phyloP scores from a whole-genome alignment of 129 eudicot genomes.

The Cynara cardunculus region DNA sequence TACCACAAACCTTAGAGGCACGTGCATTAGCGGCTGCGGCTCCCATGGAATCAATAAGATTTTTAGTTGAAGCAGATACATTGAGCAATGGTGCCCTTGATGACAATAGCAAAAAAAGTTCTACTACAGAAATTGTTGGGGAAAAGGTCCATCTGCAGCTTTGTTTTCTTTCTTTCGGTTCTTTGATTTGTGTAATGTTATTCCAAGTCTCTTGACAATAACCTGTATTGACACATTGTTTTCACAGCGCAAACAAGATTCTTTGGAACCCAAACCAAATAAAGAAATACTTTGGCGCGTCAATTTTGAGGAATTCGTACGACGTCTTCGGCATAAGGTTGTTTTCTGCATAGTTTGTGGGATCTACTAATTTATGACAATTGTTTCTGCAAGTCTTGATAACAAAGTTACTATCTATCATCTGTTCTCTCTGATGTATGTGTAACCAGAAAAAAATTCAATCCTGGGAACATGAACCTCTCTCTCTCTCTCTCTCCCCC shows the following conservation, averaged over 20 bases:
- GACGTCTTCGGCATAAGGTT: conserved; percentile 72
- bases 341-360: conserved; percentile 1
- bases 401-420: background rate
- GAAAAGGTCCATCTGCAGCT: conserved; percentile 55
- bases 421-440: background rate
- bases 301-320: conserved; percentile 79
- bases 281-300: conserved; percentile 90
- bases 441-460: background rate
- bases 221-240: conserved; percentile 8
- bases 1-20: conserved; percentile 49
- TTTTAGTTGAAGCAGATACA: conserved; percentile 51
- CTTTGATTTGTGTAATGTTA: background rate
- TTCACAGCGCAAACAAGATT: conserved; percentile 51
- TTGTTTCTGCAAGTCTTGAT: background rate
- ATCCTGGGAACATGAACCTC: background rate
- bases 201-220: background rate
- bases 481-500: background rate
- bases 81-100: conserved; percentile 28
- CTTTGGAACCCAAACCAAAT: conserved; percentile 36
- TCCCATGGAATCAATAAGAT: conserved; percentile 75
- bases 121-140: conserved; percentile 32
- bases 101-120: conserved; percentile 24
- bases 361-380: background rate
- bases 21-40: conserved; percentile 80
- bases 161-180: background rate